Evolutionary conservation across 257 asterid species (phyloP).

Genomic region (Henckelia pumila): DNA sequence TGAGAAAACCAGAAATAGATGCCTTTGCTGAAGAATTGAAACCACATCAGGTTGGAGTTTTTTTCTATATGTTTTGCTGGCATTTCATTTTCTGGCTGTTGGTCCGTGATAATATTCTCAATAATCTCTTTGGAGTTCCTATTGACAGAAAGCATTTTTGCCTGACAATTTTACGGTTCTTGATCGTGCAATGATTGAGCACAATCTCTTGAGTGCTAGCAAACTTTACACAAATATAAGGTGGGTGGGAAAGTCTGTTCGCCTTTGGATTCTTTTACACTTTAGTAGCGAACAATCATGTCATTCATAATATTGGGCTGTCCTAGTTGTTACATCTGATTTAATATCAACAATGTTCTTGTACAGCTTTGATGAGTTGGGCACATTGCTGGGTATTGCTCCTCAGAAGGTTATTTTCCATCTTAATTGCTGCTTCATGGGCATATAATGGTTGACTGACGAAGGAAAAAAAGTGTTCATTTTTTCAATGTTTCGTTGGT

Average conservation of each 20-base stretch:
- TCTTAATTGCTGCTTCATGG: slow-evolving; percentile 15
- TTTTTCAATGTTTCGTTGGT: slow-evolving; percentile 5
- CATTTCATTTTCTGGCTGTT: slow-evolving; percentile 19
- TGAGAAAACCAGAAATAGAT: slow-evolving; percentile 96
- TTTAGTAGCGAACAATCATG: slow-evolving; percentile 16
- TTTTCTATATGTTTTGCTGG: slow-evolving; percentile 1
- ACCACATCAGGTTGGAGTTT: slow-evolving; percentile 81
- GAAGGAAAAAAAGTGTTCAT: slow-evolving; percentile 7
- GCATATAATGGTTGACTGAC: slow-evolving; percentile 10
- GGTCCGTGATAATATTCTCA: slow-evolving; percentile 10
- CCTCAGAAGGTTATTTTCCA: slow-evolving; percentile 69
- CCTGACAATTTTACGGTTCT: slow-evolving; percentile 94
- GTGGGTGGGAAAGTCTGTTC: slow-evolving; percentile 31
- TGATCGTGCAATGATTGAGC: slow-evolving; percentile 99
- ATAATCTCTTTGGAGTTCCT: slow-evolving; percentile 17
- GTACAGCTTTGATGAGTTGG: slow-evolving; percentile 86
- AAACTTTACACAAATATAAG: slow-evolving; percentile 94
- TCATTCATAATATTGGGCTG: slow-evolving; percentile 10
- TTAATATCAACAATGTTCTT: slow-evolving; percentile 21
- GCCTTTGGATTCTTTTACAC: slow-evolving; percentile 16
- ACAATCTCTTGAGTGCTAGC: slow-evolving; percentile 95
- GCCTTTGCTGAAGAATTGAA: slow-evolving; percentile 95
- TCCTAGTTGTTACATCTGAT: slow-evolving; percentile 18
- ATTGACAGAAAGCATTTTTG: slow-evolving; percentile 77
- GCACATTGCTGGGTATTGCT: slow-evolving; percentile 92